Base-by-base conservation (phyloP, 441 rosid species). In the Gossypium davidsonii region DNA sequence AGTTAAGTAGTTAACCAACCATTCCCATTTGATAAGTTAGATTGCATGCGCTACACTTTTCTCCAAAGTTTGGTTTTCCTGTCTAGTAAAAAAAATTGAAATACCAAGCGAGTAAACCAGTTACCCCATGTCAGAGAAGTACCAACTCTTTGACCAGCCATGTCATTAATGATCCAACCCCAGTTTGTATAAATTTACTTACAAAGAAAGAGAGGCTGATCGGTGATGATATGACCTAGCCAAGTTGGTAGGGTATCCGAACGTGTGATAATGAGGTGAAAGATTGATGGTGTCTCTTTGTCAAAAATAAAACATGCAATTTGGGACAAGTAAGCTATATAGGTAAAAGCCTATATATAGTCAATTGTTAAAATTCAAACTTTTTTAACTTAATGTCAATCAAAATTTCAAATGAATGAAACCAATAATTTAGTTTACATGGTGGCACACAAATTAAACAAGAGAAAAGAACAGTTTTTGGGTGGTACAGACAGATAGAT, bases 261-360 rank as follows among this genome's bases (percentile, higher is more conserved):
- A 8, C 44, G 42, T 49, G 44, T 28, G 72, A 68, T 51, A 67
- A 67, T 25, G 58, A 49, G 71, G 58, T 46, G 20, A 48, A 66
- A 46, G 14, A 15, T 37, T 37, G 67, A 39, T 37, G 49, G n/a
- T 37, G 48, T 39, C 68, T 37, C 51, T 18, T 63, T 63, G 26
- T 10, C n/a, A 10, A 42, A 64, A 64, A 17, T 23, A 18, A 18
- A 39, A 20, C 11, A 5, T 49, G 55, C 55, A 49, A n/a, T 49
- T n/a, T 48, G 11, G 21, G 11, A 55, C 14, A 55, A 4, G 25
- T 55, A 55, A 1, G 3, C 42, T 8, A 56, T 9, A 20, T 46
- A 8, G 60, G 15, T 49, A 12, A 12, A 58, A 20, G 31, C 28
- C 61, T 56, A 25, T 25, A 58, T 23, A 58, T 58, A 15, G 15